These are phyloP conservation scores for Capsella rubella DNA, from an alignment of 441 rosid species.

Conservation along the genomic window DNA sequence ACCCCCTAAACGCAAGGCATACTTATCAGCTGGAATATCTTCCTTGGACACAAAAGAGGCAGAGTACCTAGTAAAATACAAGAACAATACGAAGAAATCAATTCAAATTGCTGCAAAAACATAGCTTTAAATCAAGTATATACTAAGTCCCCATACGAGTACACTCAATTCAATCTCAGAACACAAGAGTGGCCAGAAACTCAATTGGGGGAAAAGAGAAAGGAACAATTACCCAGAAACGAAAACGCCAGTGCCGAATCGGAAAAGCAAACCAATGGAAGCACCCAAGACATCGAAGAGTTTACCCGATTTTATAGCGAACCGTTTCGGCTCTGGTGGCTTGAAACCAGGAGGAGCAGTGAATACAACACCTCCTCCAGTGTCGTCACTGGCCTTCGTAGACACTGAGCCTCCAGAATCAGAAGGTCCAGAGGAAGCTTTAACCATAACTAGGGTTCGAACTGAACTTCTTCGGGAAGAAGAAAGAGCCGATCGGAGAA, in stretches of 20 bases:
- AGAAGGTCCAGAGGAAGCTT: conserved; percentile 61
- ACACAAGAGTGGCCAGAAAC: no score
- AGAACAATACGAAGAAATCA: conserved; percentile 2
- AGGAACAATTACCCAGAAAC: conserved; percentile 65
- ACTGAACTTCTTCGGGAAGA: conserved; percentile 35
- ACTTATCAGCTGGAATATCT: conserved; percentile 78
- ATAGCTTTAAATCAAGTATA: neutral
- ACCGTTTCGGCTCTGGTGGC: conserved; percentile 78
- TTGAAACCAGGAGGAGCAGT: conserved; percentile 77
- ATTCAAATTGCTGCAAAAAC: neutral
- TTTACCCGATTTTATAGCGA: conserved; percentile 68
- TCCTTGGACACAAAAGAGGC: conserved; percentile 73
- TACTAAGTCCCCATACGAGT: no score
- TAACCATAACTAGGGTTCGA: conserved; percentile 48
- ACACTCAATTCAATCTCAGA: no score
- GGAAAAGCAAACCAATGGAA: conserved; percentile 69
- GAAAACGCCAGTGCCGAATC: conserved; percentile 84
- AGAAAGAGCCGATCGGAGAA: conserved; percentile 42
- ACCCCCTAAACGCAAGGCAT: conserved; percentile 79
- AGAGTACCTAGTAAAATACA: conserved; percentile 66
- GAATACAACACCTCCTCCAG: conserved; percentile 45
- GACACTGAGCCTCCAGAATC: conserved; percentile 47
- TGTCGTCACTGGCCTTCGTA: conserved; percentile 49
- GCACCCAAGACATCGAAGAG: conserved; percentile 67
- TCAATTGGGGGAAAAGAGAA: neutral